Evolutionary conservation across 371 early-diverging fungal species (phyloP), one percentile per base, ranked within the genome.

Genomic region (Rhizomucor miehei): DNA sequence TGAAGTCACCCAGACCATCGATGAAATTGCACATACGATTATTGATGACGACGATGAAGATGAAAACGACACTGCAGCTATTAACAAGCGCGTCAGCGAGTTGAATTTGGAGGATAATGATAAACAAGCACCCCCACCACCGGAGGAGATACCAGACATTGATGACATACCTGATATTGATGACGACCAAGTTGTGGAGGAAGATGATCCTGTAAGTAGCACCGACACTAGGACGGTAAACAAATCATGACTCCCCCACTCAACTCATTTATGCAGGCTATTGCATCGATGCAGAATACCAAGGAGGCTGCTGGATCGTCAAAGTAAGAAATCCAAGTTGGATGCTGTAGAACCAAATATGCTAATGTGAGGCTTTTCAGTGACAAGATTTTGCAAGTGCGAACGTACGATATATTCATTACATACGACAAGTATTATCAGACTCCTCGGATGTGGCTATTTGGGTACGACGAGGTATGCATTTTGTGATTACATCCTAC

Each of bases 341-440:
- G 29, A 4, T 3, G 6, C 6, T 12, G 17, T 23, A 5, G 8
- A 5, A 8, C 35, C 35, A n/a, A n/a, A 20, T 25, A 6, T 17
- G 1, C 11, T 48, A 29, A n/a, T 25, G 23, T 14, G 5, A 29
- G 20, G 47, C 9, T 48, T 6, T n/a, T 16, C 50, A 85, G 85
- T 56, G 91, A 93, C 70, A 94, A 94, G 67, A 91, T 97, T 63
- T 72, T 96, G 54, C 89, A 84, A 51, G 95, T 95, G 19, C 88
- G 98, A 57, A 96, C 97, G 1, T 98, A 97, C 63, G 97, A 97
- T 73, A 81, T 98, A 36, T 90, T 90, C 62, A 98, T 98, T 59
- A 95, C 97, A 12, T 98, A 98, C 75, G 99, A 98, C 84, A 98
- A 98, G 71, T 97, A 95, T 70, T 95, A 95, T 63, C 95, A 94